phyloP scores from a whole-genome alignment of 805 yeast genomes.

The Saturnispora sanitii region DNA sequence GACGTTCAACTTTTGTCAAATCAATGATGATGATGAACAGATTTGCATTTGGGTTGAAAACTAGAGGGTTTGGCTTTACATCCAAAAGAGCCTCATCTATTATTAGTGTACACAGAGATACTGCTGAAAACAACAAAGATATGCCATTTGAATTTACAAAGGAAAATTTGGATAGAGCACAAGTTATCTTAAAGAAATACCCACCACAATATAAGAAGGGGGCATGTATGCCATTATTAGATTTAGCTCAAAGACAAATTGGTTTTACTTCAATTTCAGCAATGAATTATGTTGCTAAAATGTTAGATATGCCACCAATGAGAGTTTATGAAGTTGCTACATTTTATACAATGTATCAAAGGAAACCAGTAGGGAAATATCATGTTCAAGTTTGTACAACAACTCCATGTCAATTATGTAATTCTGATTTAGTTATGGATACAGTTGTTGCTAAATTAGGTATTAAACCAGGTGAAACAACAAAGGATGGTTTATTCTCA shows the following conservation, averaged over 20 bases:
- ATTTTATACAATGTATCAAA: constrained; percentile 83
- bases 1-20: too few species aligned
- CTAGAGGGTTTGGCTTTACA: background rate
- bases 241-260: constrained; percentile 77
- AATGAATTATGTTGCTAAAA: constrained; percentile 81
- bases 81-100: constrained; percentile 22
- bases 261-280: constrained; percentile 82
- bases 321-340: constrained; percentile 90
- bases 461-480: constrained; percentile 69
- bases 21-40: background rate
- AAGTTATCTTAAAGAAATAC: constrained; percentile 65
- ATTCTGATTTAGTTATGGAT: constrained; percentile 68
- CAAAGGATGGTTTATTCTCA: constrained; percentile 65
- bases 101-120: constrained; percentile 61
- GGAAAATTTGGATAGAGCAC: constrained; percentile 59
- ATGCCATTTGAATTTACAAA: constrained; percentile 63
- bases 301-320: constrained; percentile 87
- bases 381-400: constrained; percentile 83
- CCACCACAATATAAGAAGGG: constrained; percentile 82
- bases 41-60: background rate
- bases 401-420: constrained; percentile 81
- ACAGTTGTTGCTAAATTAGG: constrained; percentile 53
- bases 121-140: constrained; percentile 53
- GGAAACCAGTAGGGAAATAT: constrained; percentile 78
- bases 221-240: constrained; percentile 81